Conservation (phyloP, 1,284 basidiomycete species). For the Ganoderma leucocontextum region DNA sequence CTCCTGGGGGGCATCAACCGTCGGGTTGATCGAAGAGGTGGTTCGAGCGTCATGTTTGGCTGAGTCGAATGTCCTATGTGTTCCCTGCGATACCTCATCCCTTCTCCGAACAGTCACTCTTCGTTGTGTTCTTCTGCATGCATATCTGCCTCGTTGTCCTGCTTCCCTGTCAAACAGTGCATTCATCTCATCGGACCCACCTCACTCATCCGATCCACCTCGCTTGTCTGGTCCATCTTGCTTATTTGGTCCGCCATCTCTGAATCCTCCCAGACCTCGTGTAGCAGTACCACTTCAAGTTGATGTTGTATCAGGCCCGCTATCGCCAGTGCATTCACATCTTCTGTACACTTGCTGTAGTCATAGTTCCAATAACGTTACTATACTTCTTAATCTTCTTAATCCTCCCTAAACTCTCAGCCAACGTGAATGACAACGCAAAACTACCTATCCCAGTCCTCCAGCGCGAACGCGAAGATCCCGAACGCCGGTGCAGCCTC, state of each 20-base stretch:
- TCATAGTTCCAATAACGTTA: background rate
- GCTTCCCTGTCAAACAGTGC: background rate
- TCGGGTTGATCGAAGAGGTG: conserved; percentile 55
- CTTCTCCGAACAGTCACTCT: background rate
- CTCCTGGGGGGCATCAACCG: conserved; percentile 67
- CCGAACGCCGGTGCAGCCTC: conserved; percentile 72
- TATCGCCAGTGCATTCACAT: background rate
- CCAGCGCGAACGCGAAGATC: conserved; percentile 78
- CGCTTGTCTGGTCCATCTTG: background rate
- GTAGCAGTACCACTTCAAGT: background rate
- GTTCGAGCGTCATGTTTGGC: conserved; percentile 30
- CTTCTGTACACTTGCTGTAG: conserved; percentile 6
- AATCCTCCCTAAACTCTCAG: background rate
- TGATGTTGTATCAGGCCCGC: conserved; percentile 1
- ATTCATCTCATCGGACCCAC: background rate
- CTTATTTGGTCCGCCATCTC: background rate
- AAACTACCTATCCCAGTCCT: conserved; percentile 75
- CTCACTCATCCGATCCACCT: background rate
- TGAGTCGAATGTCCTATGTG: background rate
- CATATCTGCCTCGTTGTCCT: background rate
- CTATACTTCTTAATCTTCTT: background rate
- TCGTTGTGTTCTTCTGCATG: background rate
- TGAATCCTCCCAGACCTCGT: background rate
- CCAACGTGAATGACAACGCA: background rate
- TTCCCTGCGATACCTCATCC: background rate